Conservation (phyloP, 1,139 yeast genomes). For the Zygotorulaspora mrakii region DNA sequence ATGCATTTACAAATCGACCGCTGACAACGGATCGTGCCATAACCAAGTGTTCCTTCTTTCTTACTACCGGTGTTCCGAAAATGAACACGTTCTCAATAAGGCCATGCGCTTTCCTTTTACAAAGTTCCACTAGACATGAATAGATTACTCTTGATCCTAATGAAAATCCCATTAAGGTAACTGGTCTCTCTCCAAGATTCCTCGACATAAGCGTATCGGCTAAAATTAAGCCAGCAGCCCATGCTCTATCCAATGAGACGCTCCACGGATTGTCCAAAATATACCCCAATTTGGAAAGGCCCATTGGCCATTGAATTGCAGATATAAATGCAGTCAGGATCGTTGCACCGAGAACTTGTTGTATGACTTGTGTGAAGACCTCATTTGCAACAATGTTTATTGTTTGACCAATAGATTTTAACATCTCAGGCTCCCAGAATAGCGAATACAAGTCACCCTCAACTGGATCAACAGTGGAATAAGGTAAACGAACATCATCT, state of each 20-base stretch:
- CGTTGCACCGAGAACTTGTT: constrained; percentile 92
- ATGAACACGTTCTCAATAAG: constrained; percentile 82
- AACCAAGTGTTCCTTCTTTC: constrained; percentile 71
- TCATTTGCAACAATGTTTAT: constrained; percentile 91
- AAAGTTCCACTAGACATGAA: constrained; percentile 83
- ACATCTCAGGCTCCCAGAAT: constrained; percentile 98
- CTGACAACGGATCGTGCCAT: constrained; percentile 83
- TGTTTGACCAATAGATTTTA: constrained; percentile 93
- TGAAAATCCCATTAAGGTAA: constrained; percentile 89
- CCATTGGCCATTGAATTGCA: constrained; percentile 92
- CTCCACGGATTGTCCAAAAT: constrained; percentile 97
- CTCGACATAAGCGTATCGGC: constrained; percentile 89
- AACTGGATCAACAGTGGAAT: constrained; percentile 93
- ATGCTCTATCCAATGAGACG: constrained; percentile 92
- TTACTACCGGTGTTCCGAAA: constrained; percentile 86
- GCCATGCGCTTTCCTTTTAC: constrained; percentile 83
- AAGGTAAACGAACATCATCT: constrained; percentile 96
- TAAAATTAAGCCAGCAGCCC: constrained; percentile 89
- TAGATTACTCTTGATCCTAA: constrained; percentile 90
- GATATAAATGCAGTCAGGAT: constrained; percentile 90
- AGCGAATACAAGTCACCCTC: constrained; percentile 94
- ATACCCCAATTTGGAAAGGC: constrained; percentile 82
- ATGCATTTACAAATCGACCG: constrained; percentile 88
- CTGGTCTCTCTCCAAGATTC: constrained; percentile 88
- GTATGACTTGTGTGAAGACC: constrained; percentile 86